These are phyloP conservation scores for Magnaporthiopsis poae DNA, from an alignment of 2,329 filamentous ascomycete species.

Conservation along the genomic window DNA sequence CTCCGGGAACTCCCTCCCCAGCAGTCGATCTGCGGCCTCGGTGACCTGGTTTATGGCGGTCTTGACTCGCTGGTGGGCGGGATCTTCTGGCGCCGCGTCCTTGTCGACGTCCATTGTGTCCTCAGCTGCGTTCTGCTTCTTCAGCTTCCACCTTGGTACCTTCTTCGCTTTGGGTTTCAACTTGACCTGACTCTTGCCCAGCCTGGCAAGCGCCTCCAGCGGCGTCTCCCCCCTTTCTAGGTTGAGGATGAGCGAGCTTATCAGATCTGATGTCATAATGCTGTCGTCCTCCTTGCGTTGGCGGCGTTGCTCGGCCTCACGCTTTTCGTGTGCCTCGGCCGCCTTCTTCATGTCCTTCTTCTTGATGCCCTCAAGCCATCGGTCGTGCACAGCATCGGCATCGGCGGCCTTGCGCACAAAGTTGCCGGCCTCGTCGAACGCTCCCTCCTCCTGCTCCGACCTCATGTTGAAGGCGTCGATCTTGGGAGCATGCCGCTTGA, in stretches of 20 bases:
- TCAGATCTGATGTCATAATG: slow-evolving; percentile 71
- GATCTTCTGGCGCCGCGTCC: slow-evolving; percentile 52
- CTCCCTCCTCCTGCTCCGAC: slow-evolving; percentile 80
- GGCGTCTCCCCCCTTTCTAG: slow-evolving; percentile 76
- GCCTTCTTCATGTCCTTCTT: slow-evolving; percentile 90
- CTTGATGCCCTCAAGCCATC: slow-evolving; percentile 82
- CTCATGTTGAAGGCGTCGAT: slow-evolving; percentile 94
- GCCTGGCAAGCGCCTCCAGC: slow-evolving; percentile 73
- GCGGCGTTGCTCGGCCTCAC: slow-evolving; percentile 65
- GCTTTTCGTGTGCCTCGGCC: slow-evolving; percentile 74
- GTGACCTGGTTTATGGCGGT: slow-evolving; percentile 73
- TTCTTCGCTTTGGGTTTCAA: slow-evolving; percentile 40
- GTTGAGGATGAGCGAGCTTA: slow-evolving; percentile 60
- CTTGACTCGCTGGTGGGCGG: slow-evolving; percentile 59
- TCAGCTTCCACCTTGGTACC: slow-evolving; percentile 58
- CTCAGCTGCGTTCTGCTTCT: slow-evolving; percentile 45
- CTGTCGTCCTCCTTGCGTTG: slow-evolving; percentile 71
- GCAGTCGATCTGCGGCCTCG: slow-evolving; percentile 76
- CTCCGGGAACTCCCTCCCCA: slow-evolving; percentile 74
- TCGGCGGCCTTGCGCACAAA: slow-evolving; percentile 82
- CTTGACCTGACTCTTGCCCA: slow-evolving; percentile 59
- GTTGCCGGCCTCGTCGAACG: slow-evolving; percentile 84
- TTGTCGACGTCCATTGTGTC: slow-evolving; percentile 70
- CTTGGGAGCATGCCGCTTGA: slow-evolving; percentile 87
- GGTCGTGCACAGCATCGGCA: slow-evolving; percentile 81